Evolutionary conservation across 305 asterid genomes (phyloP), one percentile per base, ranked within the genome.

Genomic region (Fraxinus sp.): DNA sequence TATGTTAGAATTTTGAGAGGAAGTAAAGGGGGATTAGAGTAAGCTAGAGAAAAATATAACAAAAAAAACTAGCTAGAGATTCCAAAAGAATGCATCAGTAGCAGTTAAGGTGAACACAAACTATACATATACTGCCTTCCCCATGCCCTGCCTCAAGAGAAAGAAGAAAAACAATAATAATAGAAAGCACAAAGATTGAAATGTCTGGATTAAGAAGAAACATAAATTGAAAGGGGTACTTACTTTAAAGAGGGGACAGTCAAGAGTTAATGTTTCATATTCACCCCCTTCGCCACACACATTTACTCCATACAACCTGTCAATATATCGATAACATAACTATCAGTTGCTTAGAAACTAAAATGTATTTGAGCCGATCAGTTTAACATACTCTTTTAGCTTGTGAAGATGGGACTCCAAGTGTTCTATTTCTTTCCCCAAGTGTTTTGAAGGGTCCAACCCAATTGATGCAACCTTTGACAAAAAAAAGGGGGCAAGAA

Each of bases 241-340:
- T 87, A 93, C 99, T 84, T 91, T 89, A 88, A 94, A 95, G 84
- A 94, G 96, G 80, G 99, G 98, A 70, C 99, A 94, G 88, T 95
- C 98, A 85, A 95, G 92, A 80, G 99, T 95, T 88, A 95, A 90
- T 74, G 98, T 94, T 88, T 95, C 99, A 84, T 95, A 93, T 86
- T 95, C 97, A 86, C 98, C 99, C 83, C 98, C 99, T 92, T 95
- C 99, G 86, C 99, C 99, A 83, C 99, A 95, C 66, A 93, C 93
- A 84, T 95, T 95, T 83, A 94, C 89, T 84, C 99, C 99, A 86
- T 94, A 95, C 80, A 93, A 87, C 93, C 98, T 95, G 95, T 84
- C 85, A 89, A 85, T 57, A 52, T 44, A 86, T 78, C 74, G 20
- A 72, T 71, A 79, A 78, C 59, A 80, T 4, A 44, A 71, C 49